These are phyloP conservation scores for Kwoniella heveanensis DNA, from an alignment of 768 basidiomycete species.

Conservation along the genomic window DNA sequence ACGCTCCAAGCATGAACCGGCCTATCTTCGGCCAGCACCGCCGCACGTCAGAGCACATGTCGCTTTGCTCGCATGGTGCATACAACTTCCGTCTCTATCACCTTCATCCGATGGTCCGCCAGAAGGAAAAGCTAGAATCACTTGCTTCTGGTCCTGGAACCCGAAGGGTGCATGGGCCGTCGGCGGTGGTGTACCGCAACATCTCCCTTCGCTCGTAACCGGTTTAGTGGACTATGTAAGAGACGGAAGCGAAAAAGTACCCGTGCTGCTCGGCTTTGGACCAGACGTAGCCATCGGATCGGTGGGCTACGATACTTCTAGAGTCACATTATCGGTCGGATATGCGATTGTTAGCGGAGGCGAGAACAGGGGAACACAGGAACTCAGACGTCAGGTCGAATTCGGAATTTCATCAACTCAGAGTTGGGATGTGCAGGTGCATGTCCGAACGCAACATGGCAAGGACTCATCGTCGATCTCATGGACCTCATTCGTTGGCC, in stretches of 20 bases:
- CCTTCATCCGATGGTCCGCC: slow-evolving; percentile 57
- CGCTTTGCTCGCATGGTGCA: slow-evolving; percentile 86
- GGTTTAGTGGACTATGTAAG: slow-evolving; percentile 79
- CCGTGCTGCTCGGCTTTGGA: slow-evolving; percentile 75
- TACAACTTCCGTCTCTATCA: slow-evolving; percentile 61
- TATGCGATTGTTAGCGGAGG: slow-evolving; percentile 77
- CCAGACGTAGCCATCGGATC: slow-evolving; percentile 78
- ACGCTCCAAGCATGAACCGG: slow-evolving; percentile 83
- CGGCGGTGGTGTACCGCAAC: slow-evolving; percentile 70
- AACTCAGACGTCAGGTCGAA: slow-evolving; percentile 73
- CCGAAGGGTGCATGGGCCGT: slow-evolving; percentile 83
- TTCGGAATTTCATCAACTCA: slow-evolving; percentile 73
- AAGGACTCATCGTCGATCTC: slow-evolving; percentile 42
- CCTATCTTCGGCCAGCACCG: slow-evolving; percentile 85
- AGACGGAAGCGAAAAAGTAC: slow-evolving; percentile 72
- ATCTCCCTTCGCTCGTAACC: slow-evolving; percentile 80
- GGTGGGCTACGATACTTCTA: slow-evolving; percentile 74
- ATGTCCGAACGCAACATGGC: slow-evolving; percentile 54
- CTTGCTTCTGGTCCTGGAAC: slow-evolving; percentile 95
- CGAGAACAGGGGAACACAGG: slow-evolving; percentile 61
- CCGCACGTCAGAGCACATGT: slow-evolving; percentile 90
- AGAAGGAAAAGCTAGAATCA: slow-evolving; percentile 63
- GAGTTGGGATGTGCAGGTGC: slow-evolving; percentile 85
- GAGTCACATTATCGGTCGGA: slow-evolving; percentile 78
- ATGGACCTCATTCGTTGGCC: slow-evolving; percentile 47